Conservation (phyloP, 1,284 basidiomycete genomes). For the Grifola frondosa region DNA sequence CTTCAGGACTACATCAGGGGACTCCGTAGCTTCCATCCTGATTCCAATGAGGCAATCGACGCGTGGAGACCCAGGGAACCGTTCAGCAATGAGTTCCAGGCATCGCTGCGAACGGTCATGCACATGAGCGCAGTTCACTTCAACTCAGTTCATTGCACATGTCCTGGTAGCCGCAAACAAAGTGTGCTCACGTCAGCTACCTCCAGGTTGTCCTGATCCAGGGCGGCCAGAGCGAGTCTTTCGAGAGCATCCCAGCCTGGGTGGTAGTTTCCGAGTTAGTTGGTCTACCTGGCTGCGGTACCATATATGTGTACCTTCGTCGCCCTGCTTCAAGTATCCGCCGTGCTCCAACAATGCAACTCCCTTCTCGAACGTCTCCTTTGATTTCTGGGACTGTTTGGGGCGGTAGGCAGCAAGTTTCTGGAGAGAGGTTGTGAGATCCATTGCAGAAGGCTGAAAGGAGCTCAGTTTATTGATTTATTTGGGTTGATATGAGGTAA, state of each 20-base stretch:
- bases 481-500: no score
- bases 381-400: constrained; percentile 68
- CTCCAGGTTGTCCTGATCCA: constrained; percentile 79
- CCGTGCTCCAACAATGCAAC: constrained; percentile 55
- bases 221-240: constrained; percentile 83
- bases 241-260: constrained; percentile 87
- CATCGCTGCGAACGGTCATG: constrained; percentile 48
- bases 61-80: constrained; percentile 83
- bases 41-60: constrained; percentile 86
- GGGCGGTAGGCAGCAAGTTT: constrained; percentile 68
- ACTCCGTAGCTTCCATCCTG: constrained; percentile 76
- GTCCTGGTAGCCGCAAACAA: not conserved
- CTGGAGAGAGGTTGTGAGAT: constrained; percentile 56
- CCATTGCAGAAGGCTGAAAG: constrained; percentile 29
- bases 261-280: no score
- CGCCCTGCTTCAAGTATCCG: constrained; percentile 49
- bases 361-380: constrained; percentile 69
- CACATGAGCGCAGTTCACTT: not conserved
- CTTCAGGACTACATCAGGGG: constrained; percentile 58
- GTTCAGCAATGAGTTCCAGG: constrained; percentile 61
- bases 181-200: constrained; percentile 77
- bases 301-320: constrained; percentile 58
- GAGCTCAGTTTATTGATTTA: no score
- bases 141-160: not conserved
- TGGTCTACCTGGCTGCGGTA: no score